phyloP scores from a whole-genome alignment of 371 early-diverging fungal species.

The Choanephora cucurbitarum region DNA sequence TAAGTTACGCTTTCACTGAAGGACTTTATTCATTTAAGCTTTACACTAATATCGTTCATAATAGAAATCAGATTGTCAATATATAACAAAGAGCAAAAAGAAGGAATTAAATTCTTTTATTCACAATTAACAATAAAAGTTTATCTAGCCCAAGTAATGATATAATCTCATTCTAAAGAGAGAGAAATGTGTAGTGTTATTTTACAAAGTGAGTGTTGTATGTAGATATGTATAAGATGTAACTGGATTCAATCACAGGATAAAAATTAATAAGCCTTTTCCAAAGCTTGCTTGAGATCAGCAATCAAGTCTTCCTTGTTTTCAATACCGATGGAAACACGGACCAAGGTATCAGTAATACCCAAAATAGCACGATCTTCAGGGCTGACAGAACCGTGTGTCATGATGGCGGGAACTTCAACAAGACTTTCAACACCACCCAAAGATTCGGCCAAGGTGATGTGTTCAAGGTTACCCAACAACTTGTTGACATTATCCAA shows the following conservation, averaged over 20 bases:
- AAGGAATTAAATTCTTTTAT: background rate
- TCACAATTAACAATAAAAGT: background rate
- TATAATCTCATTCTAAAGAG: background rate
- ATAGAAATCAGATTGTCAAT: conserved; percentile 23
- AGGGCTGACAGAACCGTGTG: conserved; percentile 80
- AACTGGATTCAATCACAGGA: background rate
- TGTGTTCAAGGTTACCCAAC: conserved; percentile 65
- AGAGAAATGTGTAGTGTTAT: background rate
- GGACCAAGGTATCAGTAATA: conserved; percentile 81
- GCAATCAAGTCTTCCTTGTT: conserved; percentile 76
- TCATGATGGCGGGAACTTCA: conserved; percentile 86
- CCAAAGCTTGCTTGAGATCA: conserved; percentile 65
- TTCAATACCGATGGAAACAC: conserved; percentile 85
- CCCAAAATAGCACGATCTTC: conserved; percentile 78
- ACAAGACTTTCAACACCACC: conserved; percentile 88
- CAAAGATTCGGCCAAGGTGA: conserved; percentile 84
- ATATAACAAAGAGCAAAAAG: conserved; percentile 2
- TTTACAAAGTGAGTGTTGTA: too few species aligned
- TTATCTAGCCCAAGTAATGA: background rate
- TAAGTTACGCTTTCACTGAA: conserved; percentile 4
- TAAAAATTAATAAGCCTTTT: conserved; percentile 37
- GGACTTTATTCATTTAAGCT: too few species aligned
- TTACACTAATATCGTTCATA: too few species aligned
- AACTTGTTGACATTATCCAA: conserved; percentile 72
- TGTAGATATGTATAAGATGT: background rate